Conservation (phyloP, 441 rosid species). For the Manihot esculenta region DNA sequence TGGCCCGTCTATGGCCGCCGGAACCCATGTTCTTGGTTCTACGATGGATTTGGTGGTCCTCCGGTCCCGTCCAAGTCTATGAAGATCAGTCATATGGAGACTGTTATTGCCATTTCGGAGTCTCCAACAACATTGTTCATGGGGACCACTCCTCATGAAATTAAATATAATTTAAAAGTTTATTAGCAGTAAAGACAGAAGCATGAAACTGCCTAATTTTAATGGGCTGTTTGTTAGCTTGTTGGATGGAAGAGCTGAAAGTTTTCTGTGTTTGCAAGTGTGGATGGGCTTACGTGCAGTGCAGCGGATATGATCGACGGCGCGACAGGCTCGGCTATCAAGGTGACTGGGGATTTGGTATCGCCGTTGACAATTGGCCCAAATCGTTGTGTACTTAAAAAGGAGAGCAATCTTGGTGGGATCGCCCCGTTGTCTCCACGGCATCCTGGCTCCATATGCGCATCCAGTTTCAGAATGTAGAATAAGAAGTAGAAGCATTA, state of each 20-base stretch:
- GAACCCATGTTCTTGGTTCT: constrained; percentile 13
- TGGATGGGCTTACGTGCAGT: constrained; percentile 7
- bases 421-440: constrained; percentile 47
- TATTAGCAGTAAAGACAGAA: no score
- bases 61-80: background rate
- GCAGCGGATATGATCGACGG: constrained; percentile 26
- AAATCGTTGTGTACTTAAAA: constrained; percentile 31
- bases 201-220: no score
- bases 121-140: background rate
- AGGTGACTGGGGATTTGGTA: constrained; percentile 30
- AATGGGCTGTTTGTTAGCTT: no score
- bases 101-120: background rate
- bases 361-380: constrained; percentile 27
- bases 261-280: no score
- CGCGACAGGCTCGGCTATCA: constrained; percentile 6
- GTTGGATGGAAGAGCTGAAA: background rate
- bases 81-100: background rate
- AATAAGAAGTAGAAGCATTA: no score
- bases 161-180: no score
- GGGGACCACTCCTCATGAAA: no score
- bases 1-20: constrained; percentile 16
- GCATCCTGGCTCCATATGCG: constrained; percentile 3
- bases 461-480: no score
- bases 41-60: constrained; percentile 10
- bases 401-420: constrained; percentile 34